Percentiles rank a stretch among this genome's conserved stretches.
phyloP scores from a whole-genome alignment of 148 eudicot species.

The Nyssa sinensis region DNA sequence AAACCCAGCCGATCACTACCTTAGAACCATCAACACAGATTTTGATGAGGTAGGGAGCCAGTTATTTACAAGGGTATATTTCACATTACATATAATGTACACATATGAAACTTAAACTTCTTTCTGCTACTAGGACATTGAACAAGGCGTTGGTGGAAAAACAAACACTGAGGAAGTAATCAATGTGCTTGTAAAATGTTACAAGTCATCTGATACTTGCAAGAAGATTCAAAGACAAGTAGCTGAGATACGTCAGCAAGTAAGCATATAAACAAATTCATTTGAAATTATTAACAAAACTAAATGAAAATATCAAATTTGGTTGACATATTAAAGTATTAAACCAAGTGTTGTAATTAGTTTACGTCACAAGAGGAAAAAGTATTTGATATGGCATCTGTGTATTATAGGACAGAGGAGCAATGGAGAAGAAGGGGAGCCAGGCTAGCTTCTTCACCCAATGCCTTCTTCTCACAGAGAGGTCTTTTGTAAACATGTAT shows the following conservation, averaged over 20 bases:
- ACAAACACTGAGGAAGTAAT: not conserved
- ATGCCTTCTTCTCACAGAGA: slow-evolving; percentile 11
- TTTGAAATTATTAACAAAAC: no score
- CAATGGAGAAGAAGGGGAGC: not conserved
- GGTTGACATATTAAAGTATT: no score
- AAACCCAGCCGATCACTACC: no score
- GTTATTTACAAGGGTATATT: no score
- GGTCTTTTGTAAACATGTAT: no score
- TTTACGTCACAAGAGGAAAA: no score
- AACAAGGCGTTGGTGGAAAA: not conserved
- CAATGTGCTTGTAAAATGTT: not conserved
- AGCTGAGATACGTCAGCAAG: slow-evolving; percentile 10
- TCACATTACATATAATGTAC: no score
- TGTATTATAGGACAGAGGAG: slow-evolving; percentile 3
- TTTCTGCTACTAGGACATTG: not conserved
- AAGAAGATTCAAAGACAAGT: slow-evolving; percentile 2
- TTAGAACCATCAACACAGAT: slow-evolving; percentile 20
- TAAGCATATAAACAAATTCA: no score
- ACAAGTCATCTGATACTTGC: slow-evolving; percentile 6
- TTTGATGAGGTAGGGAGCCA: slow-evolving; percentile 16
- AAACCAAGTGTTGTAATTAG: no score
- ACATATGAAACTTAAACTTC: no score
- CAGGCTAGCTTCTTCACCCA: slow-evolving; percentile 18
- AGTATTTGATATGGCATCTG: no score
- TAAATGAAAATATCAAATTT: no score